Conservation (phyloP, 495 filamentous ascomycete genomes). For the Trichoderma erinaceum region DNA sequence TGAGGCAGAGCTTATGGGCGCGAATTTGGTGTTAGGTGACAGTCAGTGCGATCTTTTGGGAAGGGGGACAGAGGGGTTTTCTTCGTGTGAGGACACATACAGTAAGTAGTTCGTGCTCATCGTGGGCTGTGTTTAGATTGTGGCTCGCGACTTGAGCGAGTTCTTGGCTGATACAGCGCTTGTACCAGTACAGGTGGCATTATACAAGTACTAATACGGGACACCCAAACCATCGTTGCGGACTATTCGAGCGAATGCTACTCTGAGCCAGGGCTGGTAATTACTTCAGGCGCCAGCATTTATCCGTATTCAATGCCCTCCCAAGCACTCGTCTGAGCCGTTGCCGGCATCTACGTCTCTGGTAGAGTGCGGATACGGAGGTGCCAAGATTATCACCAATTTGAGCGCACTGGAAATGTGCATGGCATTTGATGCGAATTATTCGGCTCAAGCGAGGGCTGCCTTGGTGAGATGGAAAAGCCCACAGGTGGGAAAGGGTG, state of each 20-base stretch:
- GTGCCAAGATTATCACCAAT: neutral
- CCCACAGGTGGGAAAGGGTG: neutral
- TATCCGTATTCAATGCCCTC: neutral
- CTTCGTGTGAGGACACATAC: too few species aligned
- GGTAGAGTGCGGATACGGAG: constrained; percentile 9
- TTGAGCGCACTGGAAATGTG: neutral
- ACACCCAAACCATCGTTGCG: neutral
- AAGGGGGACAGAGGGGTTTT: too few species aligned
- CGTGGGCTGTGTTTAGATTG: too few species aligned
- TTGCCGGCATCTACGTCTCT: constrained; percentile 4
- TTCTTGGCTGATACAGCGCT: too few species aligned
- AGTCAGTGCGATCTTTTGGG: neutral
- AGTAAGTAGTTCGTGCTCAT: too few species aligned
- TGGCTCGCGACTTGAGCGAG: too few species aligned
- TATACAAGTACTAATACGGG: too few species aligned
- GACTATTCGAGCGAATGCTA: neutral
- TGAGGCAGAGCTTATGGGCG: neutral
- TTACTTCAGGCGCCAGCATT: neutral
- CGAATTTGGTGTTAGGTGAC: neutral
- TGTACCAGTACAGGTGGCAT: too few species aligned
- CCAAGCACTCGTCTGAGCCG: neutral
- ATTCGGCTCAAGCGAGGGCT: neutral
- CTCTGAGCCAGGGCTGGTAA: constrained; percentile 3
- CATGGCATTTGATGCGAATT: neutral
- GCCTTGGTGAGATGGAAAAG: neutral